Evolutionary conservation across 2,329 filamentous ascomycete species (phyloP).

Genomic region (Neonectria punicea): DNA sequence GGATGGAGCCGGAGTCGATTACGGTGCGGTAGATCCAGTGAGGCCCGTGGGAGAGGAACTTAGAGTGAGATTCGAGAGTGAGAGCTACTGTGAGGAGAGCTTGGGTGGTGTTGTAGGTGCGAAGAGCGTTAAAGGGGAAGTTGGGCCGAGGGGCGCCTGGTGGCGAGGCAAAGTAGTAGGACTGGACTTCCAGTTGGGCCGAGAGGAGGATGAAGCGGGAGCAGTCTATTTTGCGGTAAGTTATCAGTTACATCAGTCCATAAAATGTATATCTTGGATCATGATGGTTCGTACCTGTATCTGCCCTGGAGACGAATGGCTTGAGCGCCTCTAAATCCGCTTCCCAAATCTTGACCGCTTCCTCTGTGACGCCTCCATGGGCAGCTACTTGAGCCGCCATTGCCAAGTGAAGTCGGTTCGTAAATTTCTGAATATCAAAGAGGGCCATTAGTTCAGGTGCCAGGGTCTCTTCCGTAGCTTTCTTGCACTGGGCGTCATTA

Average conservation of each 20-base stretch:
- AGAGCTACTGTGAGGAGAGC: slow-evolving; percentile 55
- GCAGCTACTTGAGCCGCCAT: slow-evolving; percentile 60
- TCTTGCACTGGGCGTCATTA: slow-evolving; percentile 56
- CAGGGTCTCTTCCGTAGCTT: slow-evolving; percentile 52
- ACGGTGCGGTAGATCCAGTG: slow-evolving; percentile 61
- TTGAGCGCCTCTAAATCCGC: slow-evolving; percentile 63
- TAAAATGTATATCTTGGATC: background rate
- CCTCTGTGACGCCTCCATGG: slow-evolving; percentile 57
- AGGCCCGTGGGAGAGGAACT: slow-evolving; percentile 59
- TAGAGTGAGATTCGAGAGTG: slow-evolving; percentile 53
- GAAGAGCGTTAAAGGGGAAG: slow-evolving; percentile 57
- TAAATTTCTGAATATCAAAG: slow-evolving; percentile 62
- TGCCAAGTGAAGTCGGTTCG: slow-evolving; percentile 59
- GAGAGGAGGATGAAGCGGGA: slow-evolving; percentile 61
- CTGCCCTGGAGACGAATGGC: slow-evolving; percentile 56
- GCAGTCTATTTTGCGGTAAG: slow-evolving; percentile 49
- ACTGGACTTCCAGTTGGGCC: slow-evolving; percentile 63
- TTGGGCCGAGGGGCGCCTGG: slow-evolving; percentile 50
- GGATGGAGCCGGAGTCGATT: slow-evolving; percentile 57
- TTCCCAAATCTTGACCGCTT: slow-evolving; percentile 60
- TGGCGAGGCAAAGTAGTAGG: slow-evolving; percentile 62
- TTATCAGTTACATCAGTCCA: background rate
- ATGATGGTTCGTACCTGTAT: slow-evolving; percentile 52
- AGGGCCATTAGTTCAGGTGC: slow-evolving; percentile 56
- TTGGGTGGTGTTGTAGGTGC: slow-evolving; percentile 60